phyloP scores from a whole-genome alignment of 2,329 filamentous ascomycete species.

The Ceratocystis cacaofunesta region DNA sequence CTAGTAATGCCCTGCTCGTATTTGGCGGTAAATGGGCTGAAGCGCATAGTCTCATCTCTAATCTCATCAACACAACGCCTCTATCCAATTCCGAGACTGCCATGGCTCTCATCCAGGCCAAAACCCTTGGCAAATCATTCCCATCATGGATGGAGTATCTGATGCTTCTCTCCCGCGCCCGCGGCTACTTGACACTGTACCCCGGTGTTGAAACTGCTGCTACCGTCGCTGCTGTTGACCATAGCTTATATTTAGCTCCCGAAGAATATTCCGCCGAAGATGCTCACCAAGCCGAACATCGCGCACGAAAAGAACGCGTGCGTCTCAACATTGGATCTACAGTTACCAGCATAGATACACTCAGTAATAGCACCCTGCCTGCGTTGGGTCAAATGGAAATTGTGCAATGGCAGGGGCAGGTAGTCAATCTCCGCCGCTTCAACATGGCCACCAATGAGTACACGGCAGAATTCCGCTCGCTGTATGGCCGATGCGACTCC shows the following conservation, averaged over 20 bases:
- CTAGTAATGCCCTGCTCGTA: constrained; percentile 66
- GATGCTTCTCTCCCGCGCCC: constrained; percentile 57
- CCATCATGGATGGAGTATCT: constrained; percentile 69
- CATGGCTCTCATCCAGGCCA: constrained; percentile 28
- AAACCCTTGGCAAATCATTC: constrained; percentile 49
- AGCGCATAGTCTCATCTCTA: constrained; percentile 64
- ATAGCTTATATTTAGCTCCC: constrained; percentile 55
- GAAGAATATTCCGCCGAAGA: constrained; percentile 44
- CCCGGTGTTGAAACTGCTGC: constrained; percentile 43
- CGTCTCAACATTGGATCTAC: constrained; percentile 31
- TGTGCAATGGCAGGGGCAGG: constrained; percentile 47
- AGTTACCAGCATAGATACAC: constrained; percentile 34
- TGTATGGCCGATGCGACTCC: constrained; percentile 51
- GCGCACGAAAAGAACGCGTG: constrained; percentile 20
- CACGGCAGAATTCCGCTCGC: constrained; percentile 41
- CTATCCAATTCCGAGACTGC: constrained; percentile 27
- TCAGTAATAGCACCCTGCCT: constrained; percentile 30
- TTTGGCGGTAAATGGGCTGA: constrained; percentile 79
- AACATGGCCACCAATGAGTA: constrained; percentile 36
- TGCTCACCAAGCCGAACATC: constrained; percentile 17
- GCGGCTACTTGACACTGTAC: constrained; percentile 69
- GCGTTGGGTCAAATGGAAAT: constrained; percentile 38
- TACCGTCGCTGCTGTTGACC: constrained; percentile 58
- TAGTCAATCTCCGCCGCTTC: constrained; percentile 24
- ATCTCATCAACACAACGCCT: constrained; percentile 27